Base-by-base conservation (phyloP, 2,329 filamentous ascomycete genomes). In the Neopestalotiopsis sp. region DNA sequence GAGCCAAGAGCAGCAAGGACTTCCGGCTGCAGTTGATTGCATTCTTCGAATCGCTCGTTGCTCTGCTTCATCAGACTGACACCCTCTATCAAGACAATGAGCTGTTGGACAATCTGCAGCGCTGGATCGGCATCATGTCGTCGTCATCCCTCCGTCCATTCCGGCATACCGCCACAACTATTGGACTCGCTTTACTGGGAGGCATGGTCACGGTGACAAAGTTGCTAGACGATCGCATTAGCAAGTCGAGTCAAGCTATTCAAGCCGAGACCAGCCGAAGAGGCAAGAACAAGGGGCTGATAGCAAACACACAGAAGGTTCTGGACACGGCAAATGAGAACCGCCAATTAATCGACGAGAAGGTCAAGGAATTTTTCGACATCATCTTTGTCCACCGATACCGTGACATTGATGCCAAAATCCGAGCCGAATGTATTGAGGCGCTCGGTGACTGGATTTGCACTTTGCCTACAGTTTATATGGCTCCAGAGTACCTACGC, bases 341-440 rank as follows among this genome's bases (percentile, higher is more conserved):
- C 76, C 87, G 93, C 42, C 90, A 93, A 69, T 84, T 87, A 13
- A 89, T 94, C 66, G 91, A 93, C 72, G 87, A 88, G 38, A 86
- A 91, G 69, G 90, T 98, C 69, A 91, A 91, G 73, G 94, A 97
- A 73, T 94, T 94, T 75, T 97, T 98, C 77, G 93, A 97, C 74
- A 93, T 93, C 1, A 91, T 98, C 61, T 99, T 97, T 78, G 92
- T 98, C 38, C 95, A 99, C 80, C 91, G 96, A 62, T 99, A 98
- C 80, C 93, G 96, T 70, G 96, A 99, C 78, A 90, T 98, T 38
- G 96, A 99, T 76, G 90, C 94, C 6, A 93, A 90, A 74, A 97
- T 99, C 72, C 90, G 96, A 66, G 90, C 92, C 0, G 95, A 98
- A 76, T 98, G 95, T 77, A 91, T 97, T 30, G 90, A 92, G 71